These are phyloP conservation scores for Westerdykella sp. DNA, from an alignment of 2,329 filamentous ascomycete genomes.

Conservation along the genomic window DNA sequence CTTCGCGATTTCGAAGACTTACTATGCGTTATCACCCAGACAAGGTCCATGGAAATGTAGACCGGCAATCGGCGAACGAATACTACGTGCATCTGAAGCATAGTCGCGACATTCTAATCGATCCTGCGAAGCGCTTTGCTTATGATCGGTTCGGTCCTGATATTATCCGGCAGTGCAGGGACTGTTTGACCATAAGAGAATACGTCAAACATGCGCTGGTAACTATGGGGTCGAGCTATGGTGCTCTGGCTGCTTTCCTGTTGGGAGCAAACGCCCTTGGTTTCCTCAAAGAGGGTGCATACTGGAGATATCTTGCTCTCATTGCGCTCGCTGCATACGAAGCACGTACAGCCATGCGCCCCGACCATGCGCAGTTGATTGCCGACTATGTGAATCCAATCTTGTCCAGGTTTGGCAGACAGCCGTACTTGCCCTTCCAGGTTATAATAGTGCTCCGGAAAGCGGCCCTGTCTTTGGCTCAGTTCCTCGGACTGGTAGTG, in stretches of 20 bases:
- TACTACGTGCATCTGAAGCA: slow-evolving; percentile 79
- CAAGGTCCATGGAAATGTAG: slow-evolving; percentile 50
- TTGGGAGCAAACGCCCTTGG: slow-evolving; percentile 32
- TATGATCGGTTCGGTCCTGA: slow-evolving; percentile 79
- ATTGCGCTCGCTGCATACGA: slow-evolving; percentile 53
- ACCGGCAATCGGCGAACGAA: slow-evolving; percentile 29
- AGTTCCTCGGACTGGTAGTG: slow-evolving; percentile 31
- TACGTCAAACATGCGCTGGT: slow-evolving; percentile 61
- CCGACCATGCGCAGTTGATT: slow-evolving; percentile 41
- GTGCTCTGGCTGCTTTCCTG: slow-evolving; percentile 21
- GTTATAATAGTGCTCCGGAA: slow-evolving; percentile 69
- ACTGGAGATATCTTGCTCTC: slow-evolving; percentile 48
- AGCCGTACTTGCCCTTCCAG: slow-evolving; percentile 79
- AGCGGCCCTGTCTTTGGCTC: slow-evolving; percentile 60
- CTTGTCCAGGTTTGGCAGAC: slow-evolving; percentile 41
- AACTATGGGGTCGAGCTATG: slow-evolving; percentile 20
- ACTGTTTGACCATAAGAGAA: slow-evolving; percentile 64
- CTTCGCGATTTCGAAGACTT: slow-evolving; percentile 70
- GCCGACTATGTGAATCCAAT: slow-evolving; percentile 45
- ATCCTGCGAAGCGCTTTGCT: slow-evolving; percentile 68
- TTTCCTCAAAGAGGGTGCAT: slow-evolving; percentile 29
- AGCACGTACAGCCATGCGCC: slow-evolving; percentile 51
- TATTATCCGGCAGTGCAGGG: slow-evolving; percentile 48
- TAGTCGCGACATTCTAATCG: slow-evolving; percentile 79
- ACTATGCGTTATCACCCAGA: slow-evolving; percentile 71